Evolutionary conservation across 2,329 filamentous ascomycete species (phyloP), one percentile per base, ranked within the genome.

Genomic region (Laburnicola sp.): DNA sequence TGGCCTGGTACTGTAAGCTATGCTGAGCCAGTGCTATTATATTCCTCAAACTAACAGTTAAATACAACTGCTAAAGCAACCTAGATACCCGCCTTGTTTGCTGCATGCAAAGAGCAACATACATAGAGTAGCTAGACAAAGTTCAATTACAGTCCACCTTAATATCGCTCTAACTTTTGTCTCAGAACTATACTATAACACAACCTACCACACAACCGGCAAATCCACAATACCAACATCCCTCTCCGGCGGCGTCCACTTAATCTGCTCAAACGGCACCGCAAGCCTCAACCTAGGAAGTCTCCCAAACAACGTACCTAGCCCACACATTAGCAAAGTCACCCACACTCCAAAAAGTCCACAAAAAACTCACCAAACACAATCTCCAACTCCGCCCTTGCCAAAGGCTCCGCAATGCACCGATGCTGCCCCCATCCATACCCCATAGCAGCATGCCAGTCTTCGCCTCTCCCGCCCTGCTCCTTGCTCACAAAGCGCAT

Each of bases 351-450:
- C 27, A n/a, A n/a, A n/a, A n/a, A n/a, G n/a, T 7, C 10, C 5
- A 5, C 32, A 35, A 35, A 40, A 2, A 38, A 65, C 74, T 69
- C 56, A 77, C 74, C 60, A 60, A 80, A 80, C 1, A 76, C 76
- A 50, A 70, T 65, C 40, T 70, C 71, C 45, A 80, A 58, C 57
- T 80, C 77, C 0, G 71, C 64, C 43, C 73, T 71, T 3, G 78
- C 73, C 7, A 80, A 60, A 36, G 66, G 65, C 57, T 80, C 77
- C 4, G 76, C 77, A 23, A 79, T 66, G 59, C 78, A 80, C 8
- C 76, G 64, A 56, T 80, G 78, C 10, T 72, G 67, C 1, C 77
- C 78, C 55, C 72, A 80, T 0, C 77, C 78, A 59, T 73, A 80
- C 0, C 77, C 78, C 9, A 80, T 66, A 0, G 71, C 71, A 38